Conservation (phyloP, 2,329 filamentous ascomycete species). For the Lasiodiplodia citricola region DNA sequence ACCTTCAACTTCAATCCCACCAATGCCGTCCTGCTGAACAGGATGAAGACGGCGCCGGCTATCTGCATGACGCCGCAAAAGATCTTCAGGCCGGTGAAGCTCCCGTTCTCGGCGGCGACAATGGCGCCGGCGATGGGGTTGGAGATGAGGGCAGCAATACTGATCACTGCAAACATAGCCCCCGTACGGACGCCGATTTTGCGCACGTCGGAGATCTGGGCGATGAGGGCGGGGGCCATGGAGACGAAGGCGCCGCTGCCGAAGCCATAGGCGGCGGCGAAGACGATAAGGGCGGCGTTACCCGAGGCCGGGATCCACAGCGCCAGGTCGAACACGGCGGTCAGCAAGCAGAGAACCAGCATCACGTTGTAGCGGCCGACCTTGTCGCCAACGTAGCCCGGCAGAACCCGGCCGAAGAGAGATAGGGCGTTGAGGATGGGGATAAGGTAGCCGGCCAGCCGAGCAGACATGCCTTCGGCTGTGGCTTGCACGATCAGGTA, state of each 20-base stretch:
- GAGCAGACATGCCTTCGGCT: conserved; percentile 52
- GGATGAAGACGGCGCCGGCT: conserved; percentile 45
- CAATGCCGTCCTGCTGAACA: conserved; percentile 36
- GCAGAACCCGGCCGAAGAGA: conserved; percentile 59
- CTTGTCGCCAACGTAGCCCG: conserved; percentile 59
- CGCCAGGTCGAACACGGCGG: conserved; percentile 58
- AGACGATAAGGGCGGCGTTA: conserved; percentile 66
- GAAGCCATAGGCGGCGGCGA: conserved; percentile 72
- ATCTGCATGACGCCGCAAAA: conserved; percentile 65
- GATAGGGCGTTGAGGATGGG: conserved; percentile 57
- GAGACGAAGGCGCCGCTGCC: conserved; percentile 70
- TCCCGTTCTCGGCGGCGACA: conserved; percentile 45
- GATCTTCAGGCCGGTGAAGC: conserved; percentile 66
- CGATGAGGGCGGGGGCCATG: conserved; percentile 67
- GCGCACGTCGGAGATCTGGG: conserved; percentile 72
- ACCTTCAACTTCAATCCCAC: conserved; percentile 35
- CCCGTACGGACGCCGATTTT: conserved; percentile 74
- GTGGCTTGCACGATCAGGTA: conserved; percentile 54
- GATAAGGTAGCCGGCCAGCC: conserved; percentile 60
- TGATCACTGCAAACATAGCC: conserved; percentile 64
- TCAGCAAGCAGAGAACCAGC: conserved; percentile 49
- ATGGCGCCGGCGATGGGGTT: conserved; percentile 67
- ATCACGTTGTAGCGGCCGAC: conserved; percentile 62
- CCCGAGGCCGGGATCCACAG: conserved; percentile 59
- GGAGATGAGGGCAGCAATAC: conserved; percentile 69